Percentiles rank a stretch among this genome's conserved stretches.
phyloP scores from a whole-genome alignment of 257 asterid species.

The Ilex asprella region DNA sequence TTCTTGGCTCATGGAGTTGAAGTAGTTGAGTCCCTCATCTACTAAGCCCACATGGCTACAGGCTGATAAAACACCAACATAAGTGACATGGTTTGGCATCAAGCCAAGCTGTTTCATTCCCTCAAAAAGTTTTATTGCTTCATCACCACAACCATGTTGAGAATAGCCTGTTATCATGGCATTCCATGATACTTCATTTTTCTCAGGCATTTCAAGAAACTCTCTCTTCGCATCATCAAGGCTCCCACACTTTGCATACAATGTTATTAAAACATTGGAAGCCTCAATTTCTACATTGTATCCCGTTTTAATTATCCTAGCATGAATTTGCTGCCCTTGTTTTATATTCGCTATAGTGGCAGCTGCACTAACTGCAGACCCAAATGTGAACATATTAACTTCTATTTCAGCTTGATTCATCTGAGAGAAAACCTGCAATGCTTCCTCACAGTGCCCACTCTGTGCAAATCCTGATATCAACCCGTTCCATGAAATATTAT shows the following conservation, averaged over 20 bases:
- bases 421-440: neutral
- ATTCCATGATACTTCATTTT: constrained; percentile 3
- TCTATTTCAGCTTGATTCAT: constrained; percentile 4
- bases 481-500: constrained; percentile 4
- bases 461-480: constrained; percentile 3
- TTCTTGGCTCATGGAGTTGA: neutral
- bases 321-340: constrained; percentile 2
- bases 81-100: constrained; percentile 2
- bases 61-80: neutral
- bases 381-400: constrained; percentile 1
- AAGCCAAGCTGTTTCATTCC: neutral
- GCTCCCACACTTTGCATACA: constrained; percentile 5
- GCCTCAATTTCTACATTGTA: constrained; percentile 1
- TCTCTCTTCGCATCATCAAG: constrained; percentile 1
- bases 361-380: constrained; percentile 4
- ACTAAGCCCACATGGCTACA: constrained; percentile 3
- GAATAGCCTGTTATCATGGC: constrained; percentile 1
- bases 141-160: constrained; percentile 3
- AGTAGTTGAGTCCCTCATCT: constrained; percentile 1
- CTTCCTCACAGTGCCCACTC: constrained; percentile 4
- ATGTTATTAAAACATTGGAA: neutral
- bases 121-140: constrained; percentile 3
- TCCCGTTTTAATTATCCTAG: neutral
- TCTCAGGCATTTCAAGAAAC: neutral
- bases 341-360: constrained; percentile 1